These are phyloP conservation scores for Neurospora sp. DNA, from an alignment of 495 filamentous ascomycete species.

Conservation along the genomic window DNA sequence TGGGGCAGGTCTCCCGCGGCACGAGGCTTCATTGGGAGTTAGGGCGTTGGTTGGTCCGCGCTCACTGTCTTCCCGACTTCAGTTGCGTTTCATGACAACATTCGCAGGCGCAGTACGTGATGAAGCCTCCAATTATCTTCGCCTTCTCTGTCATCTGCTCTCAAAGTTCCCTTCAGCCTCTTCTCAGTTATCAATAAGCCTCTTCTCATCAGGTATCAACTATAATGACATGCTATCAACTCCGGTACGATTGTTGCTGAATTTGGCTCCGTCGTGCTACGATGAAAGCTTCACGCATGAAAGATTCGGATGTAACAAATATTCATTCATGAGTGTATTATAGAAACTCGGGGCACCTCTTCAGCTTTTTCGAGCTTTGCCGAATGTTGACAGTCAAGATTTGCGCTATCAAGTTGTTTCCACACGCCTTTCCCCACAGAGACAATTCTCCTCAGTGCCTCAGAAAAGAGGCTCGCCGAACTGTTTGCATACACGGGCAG, in stretches of 20 bases:
- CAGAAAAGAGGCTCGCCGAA: background rate
- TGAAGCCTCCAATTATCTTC: background rate
- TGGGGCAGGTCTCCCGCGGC: background rate
- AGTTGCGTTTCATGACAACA: background rate
- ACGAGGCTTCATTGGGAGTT: background rate
- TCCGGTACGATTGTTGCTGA: background rate
- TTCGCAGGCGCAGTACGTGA: background rate
- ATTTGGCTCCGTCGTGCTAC: background rate
- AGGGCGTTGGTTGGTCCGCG: background rate
- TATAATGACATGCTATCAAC: background rate
- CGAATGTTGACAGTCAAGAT: background rate
- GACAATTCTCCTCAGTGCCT: background rate
- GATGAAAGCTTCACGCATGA: background rate
- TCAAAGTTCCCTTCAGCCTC: background rate
- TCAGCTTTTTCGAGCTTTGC: too few species aligned
- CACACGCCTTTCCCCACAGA: background rate
- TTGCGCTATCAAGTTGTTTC: background rate
- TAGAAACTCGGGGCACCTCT: background rate
- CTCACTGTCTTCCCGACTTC: background rate
- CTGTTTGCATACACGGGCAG: background rate
- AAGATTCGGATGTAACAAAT: background rate
- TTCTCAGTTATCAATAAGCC: background rate
- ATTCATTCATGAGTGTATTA: background rate
- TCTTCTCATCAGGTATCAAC: background rate
- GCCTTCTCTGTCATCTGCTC: background rate